phyloP scores from a whole-genome alignment of 495 filamentous ascomycete species.

The Hypoxylon subgilvum region DNA sequence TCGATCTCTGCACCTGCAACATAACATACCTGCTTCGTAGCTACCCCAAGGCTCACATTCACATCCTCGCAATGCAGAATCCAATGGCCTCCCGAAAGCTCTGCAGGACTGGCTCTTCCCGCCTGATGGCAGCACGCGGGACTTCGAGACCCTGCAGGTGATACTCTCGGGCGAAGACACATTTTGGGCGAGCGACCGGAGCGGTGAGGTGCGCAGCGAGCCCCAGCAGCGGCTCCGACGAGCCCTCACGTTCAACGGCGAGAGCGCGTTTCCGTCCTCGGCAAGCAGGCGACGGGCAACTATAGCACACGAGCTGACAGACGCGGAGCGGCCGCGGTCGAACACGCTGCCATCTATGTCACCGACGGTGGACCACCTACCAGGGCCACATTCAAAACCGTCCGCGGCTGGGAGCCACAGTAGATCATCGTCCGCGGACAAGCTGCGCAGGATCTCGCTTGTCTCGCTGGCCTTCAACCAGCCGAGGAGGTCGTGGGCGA shows the following conservation, averaged over 20 bases:
- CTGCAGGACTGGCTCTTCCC: conserved; percentile 51
- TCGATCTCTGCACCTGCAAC: too few relatives aligned
- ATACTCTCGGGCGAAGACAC: conserved; percentile 50
- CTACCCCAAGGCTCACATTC: too few relatives aligned
- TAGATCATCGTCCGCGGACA: conserved; percentile 32
- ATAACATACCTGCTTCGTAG: too few relatives aligned
- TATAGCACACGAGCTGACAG: conserved; percentile 26
- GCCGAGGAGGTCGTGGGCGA: conserved; percentile 26
- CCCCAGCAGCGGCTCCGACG: conserved; percentile 33
- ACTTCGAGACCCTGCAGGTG: conserved; percentile 50
- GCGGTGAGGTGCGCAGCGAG: conserved; percentile 46
- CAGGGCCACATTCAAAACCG: conserved; percentile 20
- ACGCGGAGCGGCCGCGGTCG: conserved; percentile 36
- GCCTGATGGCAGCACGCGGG: conserved; percentile 42
- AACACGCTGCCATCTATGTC: conserved; percentile 34
- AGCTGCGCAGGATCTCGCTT: conserved; percentile 25
- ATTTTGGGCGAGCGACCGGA: conserved; percentile 51
- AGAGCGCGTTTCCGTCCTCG: conserved; percentile 3
- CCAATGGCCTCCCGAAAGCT: conserved; percentile 45
- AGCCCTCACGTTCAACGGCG: conserved; percentile 31
- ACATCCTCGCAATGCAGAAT: too few relatives aligned
- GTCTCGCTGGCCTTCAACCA: conserved; percentile 36
- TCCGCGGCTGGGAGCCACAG: conserved; percentile 24
- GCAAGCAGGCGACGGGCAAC: conserved; percentile 13
- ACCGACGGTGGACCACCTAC: conserved; percentile 25